Conservation (phyloP, 2,329 filamentous ascomycete species). For the Neurospora crassa region DNA sequence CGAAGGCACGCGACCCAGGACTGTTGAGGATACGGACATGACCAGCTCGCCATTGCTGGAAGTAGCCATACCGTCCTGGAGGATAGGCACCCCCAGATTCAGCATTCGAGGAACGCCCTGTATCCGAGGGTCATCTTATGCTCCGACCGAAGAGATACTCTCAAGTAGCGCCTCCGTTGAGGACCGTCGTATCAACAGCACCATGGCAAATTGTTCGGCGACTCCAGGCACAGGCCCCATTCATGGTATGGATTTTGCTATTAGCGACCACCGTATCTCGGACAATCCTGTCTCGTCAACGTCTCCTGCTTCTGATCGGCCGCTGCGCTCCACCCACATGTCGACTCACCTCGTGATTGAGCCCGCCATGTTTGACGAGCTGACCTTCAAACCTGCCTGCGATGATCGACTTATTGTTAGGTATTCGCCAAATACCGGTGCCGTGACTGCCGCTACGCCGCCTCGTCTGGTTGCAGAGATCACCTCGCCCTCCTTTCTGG, state of each 20-base stretch:
- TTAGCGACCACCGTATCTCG: constrained; percentile 13
- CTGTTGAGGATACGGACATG: constrained; percentile 45
- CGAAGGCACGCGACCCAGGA: constrained; percentile 50
- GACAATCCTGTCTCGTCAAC: constrained; percentile 22
- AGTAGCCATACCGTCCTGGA: constrained; percentile 74
- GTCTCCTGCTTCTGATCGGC: constrained; percentile 31
- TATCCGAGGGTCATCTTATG: constrained; percentile 71
- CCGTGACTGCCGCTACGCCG: constrained; percentile 83
- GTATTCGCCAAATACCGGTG: constrained; percentile 59
- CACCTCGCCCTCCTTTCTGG: constrained; percentile 88
- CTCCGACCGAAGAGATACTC: constrained; percentile 62
- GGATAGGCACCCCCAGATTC: constrained; percentile 73
- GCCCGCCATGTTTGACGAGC: constrained; percentile 70
- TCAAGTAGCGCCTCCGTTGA: constrained; percentile 49
- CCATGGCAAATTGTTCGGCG: constrained; percentile 24
- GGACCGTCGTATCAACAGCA: constrained; percentile 27
- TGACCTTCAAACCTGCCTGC: constrained; percentile 68
- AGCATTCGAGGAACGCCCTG: constrained; percentile 66
- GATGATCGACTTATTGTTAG: constrained; percentile 76
- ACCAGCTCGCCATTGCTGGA: constrained; percentile 49
- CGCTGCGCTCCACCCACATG: constrained; percentile 36
- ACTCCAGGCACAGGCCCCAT: constrained; percentile 29
- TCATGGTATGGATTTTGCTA: constrained; percentile 26
- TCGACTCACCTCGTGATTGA: constrained; percentile 46
- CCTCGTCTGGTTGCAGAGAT: constrained; percentile 91